phyloP scores from a whole-genome alignment of 305 asterid genomes.

The Fraxinus ornus region DNA sequence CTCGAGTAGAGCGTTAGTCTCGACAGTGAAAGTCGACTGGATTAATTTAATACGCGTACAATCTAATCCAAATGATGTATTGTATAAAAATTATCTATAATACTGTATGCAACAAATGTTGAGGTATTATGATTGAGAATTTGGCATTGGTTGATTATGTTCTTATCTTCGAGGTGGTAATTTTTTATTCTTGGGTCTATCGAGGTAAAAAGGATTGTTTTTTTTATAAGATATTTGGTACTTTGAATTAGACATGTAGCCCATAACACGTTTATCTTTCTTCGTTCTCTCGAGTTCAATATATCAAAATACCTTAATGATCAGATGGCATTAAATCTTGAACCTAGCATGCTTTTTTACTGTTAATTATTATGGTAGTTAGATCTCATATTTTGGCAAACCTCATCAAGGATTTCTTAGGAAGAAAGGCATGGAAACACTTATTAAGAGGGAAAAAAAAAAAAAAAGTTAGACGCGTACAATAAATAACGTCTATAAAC shows the following conservation, averaged over 20 bases:
- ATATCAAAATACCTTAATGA: neutral
- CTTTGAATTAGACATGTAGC: neutral
- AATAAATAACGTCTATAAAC: neutral
- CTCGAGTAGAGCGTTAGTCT: too few relatives aligned
- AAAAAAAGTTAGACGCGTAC: too few relatives aligned
- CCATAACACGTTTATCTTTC: neutral
- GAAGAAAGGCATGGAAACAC: neutral
- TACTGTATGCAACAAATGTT: neutral
- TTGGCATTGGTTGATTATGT: slow-evolving; percentile 42
- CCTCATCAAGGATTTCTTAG: neutral
- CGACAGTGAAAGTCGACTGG: too few relatives aligned
- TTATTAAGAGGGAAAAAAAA: neutral
- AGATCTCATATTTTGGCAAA: neutral
- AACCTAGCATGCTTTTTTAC: neutral
- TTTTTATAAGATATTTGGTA: neutral
- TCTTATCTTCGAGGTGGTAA: slow-evolving; percentile 39
- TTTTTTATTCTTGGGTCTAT: neutral
- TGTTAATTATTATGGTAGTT: neutral
- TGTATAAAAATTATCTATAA: too few relatives aligned
- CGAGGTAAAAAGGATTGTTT: neutral
- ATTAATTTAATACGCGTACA: too few relatives aligned
- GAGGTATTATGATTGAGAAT: neutral
- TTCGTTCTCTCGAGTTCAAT: neutral
- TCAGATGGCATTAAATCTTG: neutral
- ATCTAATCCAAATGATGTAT: too few relatives aligned